phyloP scores from a whole-genome alignment of 768 basidiomycete species.

The Psilocybe subaeruginosa region DNA sequence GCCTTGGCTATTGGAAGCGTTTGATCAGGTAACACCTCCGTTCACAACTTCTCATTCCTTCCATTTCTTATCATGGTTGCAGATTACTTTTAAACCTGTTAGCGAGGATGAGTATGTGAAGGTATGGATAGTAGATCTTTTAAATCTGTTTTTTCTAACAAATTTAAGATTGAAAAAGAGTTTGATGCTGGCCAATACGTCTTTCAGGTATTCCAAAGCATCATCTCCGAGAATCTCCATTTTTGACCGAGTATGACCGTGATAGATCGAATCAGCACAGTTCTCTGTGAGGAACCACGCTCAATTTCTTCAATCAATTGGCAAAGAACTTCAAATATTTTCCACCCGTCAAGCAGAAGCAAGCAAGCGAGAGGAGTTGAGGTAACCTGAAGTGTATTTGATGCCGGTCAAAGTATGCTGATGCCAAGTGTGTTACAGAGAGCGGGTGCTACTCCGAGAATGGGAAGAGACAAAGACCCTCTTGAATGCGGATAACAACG shows the following conservation, averaged over 20 bases:
- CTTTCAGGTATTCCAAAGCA: conserved; percentile 42
- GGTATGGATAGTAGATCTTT: conserved; percentile 29
- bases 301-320: conserved; percentile 41
- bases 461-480: conserved; percentile 35
- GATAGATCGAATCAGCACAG: conserved; percentile 47
- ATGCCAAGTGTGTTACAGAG: conserved; percentile 29
- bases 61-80: not conserved
- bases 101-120: conserved; percentile 50
- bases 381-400: conserved; percentile 28
- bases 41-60: not conserved
- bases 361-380: conserved; percentile 39
- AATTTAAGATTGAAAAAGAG: conserved; percentile 44
- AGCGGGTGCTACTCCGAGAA: conserved; percentile 41
- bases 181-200: conserved; percentile 57
- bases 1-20: conserved; percentile 65
- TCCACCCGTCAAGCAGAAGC: conserved; percentile 39
- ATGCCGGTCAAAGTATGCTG: not conserved
- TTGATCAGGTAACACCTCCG: conserved; percentile 52
- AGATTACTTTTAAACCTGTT: conserved; percentile 57
- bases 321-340: conserved; percentile 44
- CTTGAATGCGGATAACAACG: not conserved
- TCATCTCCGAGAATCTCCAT: conserved; percentile 1
- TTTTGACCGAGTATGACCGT: not conserved
- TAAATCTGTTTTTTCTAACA: too few species aligned
- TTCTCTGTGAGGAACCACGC: conserved; percentile 60